A percentile compares a stretch with the other conserved stretches of the same genome.
Conservation (phyloP, 768 basidiomycete species). For the Agrocybe pediades region DNA sequence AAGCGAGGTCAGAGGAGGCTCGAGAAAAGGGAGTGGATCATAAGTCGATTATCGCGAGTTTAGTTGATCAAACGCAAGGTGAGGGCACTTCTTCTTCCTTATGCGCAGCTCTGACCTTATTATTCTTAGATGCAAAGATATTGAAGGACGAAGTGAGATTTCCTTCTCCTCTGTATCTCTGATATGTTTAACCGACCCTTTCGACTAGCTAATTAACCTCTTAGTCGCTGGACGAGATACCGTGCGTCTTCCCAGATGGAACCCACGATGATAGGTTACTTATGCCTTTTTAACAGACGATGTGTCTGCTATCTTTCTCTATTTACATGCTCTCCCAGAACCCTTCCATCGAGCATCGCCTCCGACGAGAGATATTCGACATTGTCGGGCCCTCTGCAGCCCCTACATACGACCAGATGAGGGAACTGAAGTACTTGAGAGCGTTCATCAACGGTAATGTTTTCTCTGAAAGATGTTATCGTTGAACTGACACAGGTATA, state of each 20-base stretch:
- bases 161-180: no score
- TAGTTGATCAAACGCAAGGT: constrained; percentile 52
- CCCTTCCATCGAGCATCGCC: constrained; percentile 34
- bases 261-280: not conserved
- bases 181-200: no score
- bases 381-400: constrained; percentile 34
- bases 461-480: not conserved
- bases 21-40: constrained; percentile 16
- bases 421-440: constrained; percentile 41
- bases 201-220: constrained; percentile 48
- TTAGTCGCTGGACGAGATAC: constrained; percentile 54
- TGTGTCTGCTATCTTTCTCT: constrained; percentile 40
- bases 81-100: no score
- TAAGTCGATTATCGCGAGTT: constrained; percentile 39
- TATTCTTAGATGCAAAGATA: constrained; percentile 11
- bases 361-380: constrained; percentile 41
- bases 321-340: constrained; percentile 45
- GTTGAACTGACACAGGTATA: constrained; percentile 9
- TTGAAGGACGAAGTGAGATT: constrained; percentile 18
- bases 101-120: not conserved
- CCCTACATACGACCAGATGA: constrained; percentile 46
- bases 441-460: constrained; percentile 30
- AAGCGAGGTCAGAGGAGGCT: constrained; percentile 35
- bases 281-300: constrained; percentile 29
- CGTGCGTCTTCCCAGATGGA: constrained; percentile 15